Base-by-base conservation (phyloP, 2,329 filamentous ascomycete genomes). In the Graphiopsis chlorocephala region DNA sequence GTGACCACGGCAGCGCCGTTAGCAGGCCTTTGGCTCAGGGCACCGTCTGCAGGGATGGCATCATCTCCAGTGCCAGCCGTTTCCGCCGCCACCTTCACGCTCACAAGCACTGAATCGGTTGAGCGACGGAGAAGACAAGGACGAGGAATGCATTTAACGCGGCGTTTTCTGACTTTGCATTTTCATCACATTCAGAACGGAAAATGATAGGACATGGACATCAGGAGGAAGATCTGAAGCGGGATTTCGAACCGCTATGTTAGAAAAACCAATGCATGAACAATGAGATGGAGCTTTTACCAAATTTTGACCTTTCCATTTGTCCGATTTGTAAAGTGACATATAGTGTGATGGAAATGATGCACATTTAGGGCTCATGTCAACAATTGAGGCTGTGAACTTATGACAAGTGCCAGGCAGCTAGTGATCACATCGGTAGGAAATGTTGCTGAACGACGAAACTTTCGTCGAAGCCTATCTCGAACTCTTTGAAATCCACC, bases 1-100 rank as follows among this genome's bases (percentile, higher is more conserved):
- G 80, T 76, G 75, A 81, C 73, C 68, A 75, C 60, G 75, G 77
- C 53, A 79, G 73, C 64, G 80, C 78, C 5, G 72, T 81, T 7
- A 77, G 79, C 66, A 67, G 73, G 35, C 74, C 82, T 29, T 76
- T 80, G 11, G 69, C 72, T 23, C 4, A 53, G 5, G 81, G 80
- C 42, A 82, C 77, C 55, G 68, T 70, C 7, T 83, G 81, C 73
- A 68, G 0, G 5, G 38, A 74, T 53, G 78, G 78, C 42, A 23
- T 50, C n/a, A 68, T 67, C 56, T 75, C 79, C 58, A 58, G 53
- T 52, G 69, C 67, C 64, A 61, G 66, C 59, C 64, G 65, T 28
- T 61, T 68, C 31, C 48, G 60, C 25, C 48, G 65, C 17, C 65
- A 70, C 52, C 52, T 68, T 12, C 63, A 61, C 26, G 60, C 35